Conservation (phyloP, 2,329 filamentous ascomycete species). For the Thielaviopsis ethacetica region DNA sequence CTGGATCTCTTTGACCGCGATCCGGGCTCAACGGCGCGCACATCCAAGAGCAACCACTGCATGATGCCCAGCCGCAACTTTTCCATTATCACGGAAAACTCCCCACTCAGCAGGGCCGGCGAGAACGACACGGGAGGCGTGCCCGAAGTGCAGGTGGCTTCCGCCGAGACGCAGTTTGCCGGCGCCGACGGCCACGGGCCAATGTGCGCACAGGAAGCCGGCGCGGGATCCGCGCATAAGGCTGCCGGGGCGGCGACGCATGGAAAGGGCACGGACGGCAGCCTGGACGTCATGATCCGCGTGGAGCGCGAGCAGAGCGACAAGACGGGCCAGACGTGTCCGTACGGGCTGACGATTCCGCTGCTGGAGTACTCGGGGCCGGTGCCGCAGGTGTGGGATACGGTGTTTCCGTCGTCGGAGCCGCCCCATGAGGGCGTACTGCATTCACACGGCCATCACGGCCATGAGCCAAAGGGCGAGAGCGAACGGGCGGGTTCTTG, state of each 20-base stretch:
- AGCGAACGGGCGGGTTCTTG: background rate
- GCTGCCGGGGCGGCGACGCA: slow-evolving; percentile 45
- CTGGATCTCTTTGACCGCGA: slow-evolving; percentile 86
- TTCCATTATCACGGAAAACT: slow-evolving; percentile 78
- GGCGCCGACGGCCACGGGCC: slow-evolving; percentile 52
- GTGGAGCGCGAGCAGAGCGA: slow-evolving; percentile 80
- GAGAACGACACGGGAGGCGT: slow-evolving; percentile 4
- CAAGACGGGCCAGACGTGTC: slow-evolving; percentile 58
- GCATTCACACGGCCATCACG: background rate
- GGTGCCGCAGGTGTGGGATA: slow-evolving; percentile 13
- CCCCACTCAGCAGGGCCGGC: slow-evolving; percentile 31
- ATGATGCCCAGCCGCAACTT: slow-evolving; percentile 92
- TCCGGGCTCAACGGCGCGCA: slow-evolving; percentile 62
- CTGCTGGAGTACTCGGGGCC: slow-evolving; percentile 30
- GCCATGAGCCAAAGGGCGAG: background rate
- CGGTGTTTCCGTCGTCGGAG: slow-evolving; percentile 11
- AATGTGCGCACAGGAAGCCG: slow-evolving; percentile 60
- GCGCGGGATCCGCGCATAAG: slow-evolving; percentile 61
- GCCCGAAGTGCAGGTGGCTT: background rate
- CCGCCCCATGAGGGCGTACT: slow-evolving; percentile 10
- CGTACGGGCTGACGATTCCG: slow-evolving; percentile 79
- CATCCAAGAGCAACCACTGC: slow-evolving; percentile 57
- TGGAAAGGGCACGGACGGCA: slow-evolving; percentile 38
- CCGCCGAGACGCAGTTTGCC: slow-evolving; percentile 17
- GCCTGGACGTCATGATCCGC: slow-evolving; percentile 68